phyloP scores from a whole-genome alignment of 2,329 filamentous ascomycete species.

The Metarhizium guizhouense region DNA sequence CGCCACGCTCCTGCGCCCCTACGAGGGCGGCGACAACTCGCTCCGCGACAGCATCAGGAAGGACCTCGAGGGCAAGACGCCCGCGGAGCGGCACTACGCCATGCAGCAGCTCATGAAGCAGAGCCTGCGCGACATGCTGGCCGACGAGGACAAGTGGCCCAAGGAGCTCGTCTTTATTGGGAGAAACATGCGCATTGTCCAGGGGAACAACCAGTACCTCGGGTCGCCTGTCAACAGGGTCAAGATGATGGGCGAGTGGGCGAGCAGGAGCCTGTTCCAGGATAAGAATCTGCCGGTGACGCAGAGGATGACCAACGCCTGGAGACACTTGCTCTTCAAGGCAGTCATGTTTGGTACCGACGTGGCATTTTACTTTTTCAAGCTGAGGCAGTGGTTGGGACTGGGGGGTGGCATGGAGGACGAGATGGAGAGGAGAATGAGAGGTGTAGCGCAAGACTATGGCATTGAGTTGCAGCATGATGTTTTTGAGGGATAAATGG shows the following conservation, averaged over 20 bases:
- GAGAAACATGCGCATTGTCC: conserved; percentile 84
- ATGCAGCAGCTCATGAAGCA: conserved; percentile 83
- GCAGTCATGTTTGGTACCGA: conserved; percentile 68
- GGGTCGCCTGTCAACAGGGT: conserved; percentile 85
- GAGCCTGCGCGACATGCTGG: conserved; percentile 57
- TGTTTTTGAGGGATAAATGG: conserved; percentile 70
- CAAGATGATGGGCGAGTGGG: conserved; percentile 91
- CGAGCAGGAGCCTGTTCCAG: conserved; percentile 72
- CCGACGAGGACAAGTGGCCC: conserved; percentile 81
- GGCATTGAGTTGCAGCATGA: conserved; percentile 84
- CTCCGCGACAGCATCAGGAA: conserved; percentile 56
- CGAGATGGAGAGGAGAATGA: conserved; percentile 83
- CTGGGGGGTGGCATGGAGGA: conserved; percentile 85
- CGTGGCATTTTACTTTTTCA: conserved; percentile 73
- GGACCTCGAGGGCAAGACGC: conserved; percentile 48
- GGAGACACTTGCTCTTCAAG: conserved; percentile 74
- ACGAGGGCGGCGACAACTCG: conserved; percentile 70
- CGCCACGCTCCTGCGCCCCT: conserved; percentile 82
- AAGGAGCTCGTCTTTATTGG: conserved; percentile 89
- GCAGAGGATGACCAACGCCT: conserved; percentile 60
- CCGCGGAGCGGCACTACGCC: conserved; percentile 72
- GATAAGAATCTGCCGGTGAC: conserved; percentile 53
- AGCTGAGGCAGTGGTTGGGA: conserved; percentile 67
- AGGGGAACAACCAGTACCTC: conserved; percentile 86
- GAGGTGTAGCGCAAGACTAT: conserved; percentile 78